Base-by-base conservation (phyloP, 2,329 filamentous ascomycete genomes). In the Malbranchea zuffiana region DNA sequence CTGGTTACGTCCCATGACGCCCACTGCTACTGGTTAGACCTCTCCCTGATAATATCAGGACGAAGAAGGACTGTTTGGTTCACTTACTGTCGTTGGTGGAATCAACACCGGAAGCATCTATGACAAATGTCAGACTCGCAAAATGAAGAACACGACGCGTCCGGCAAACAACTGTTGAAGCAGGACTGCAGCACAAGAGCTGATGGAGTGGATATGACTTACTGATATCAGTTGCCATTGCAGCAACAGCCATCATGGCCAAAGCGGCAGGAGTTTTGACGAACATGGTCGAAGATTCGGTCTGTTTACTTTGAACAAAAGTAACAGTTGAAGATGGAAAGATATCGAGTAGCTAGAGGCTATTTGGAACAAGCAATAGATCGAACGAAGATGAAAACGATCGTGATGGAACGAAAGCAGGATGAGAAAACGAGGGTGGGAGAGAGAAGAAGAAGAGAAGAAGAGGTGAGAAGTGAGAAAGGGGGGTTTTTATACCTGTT, bases 171-270 rank as follows among this genome's bases (percentile, higher is more conserved):
- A n/a, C n/a, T n/a, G n/a, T n/a, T n/a, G n/a, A n/a, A n/a, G n/a
- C n/a, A n/a, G n/a, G n/a, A n/a, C n/a, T n/a, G n/a, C n/a, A n/a
- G n/a, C n/a, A n/a, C n/a, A n/a, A n/a, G n/a, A 4, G 10, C 25
- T 13, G 26, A 33, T 25, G 29, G 28, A n/a, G n/a, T 13, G 27
- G 24, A 26, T 32, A 20, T 39, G 19, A 44, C 49, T 50, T 47
- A 55, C 53, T 44, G 12, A 29, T 25, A 30, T 42, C 38, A 24
- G 40, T 18, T 18, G 41, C 40, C 6, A 47, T 37, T 37, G 37
- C 28, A 21, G 42, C 42, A 30, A 52, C 31, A n/a, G 48, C 32
- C 44, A 48, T 44, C 25, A 50, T 29, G 40, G 45, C 41, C 18
- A 54, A 10, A 11, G 49, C 38, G 16, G 54, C 25, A 11, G 47